These are phyloP conservation scores for Trichophyton schoenleinii DNA, from an alignment of 2,329 filamentous ascomycete genomes.

Conservation along the genomic window DNA sequence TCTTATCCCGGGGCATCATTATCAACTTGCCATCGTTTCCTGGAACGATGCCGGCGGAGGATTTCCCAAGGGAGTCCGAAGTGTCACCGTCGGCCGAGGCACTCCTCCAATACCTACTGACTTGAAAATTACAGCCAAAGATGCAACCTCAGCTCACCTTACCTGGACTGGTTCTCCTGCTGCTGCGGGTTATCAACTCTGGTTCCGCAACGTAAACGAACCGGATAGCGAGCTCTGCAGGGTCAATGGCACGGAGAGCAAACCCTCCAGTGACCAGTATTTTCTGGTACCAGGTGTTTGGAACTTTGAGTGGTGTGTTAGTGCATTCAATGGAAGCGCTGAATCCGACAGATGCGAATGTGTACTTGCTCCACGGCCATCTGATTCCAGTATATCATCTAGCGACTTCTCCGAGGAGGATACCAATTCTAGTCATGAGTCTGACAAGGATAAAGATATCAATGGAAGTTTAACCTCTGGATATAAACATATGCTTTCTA, in stretches of 20 bases:
- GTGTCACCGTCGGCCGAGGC: background rate
- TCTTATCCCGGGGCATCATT: background rate
- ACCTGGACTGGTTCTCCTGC: background rate
- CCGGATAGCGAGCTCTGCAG: background rate
- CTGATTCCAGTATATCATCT: background rate
- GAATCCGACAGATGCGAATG: background rate
- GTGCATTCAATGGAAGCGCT: background rate
- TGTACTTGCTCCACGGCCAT: background rate
- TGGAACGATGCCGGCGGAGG: background rate
- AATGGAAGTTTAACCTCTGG: background rate
- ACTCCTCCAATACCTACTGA: background rate
- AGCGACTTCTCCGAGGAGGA: background rate
- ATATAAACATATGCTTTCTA: background rate
- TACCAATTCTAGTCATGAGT: background rate
- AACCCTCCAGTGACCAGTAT: background rate
- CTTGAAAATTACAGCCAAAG: background rate
- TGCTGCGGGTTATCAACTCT: background rate
- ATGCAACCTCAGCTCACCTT: background rate
- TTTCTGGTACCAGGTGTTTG: background rate
- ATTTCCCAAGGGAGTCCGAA: background rate
- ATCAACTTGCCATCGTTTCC: background rate
- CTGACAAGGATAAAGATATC: background rate
- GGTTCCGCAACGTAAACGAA: background rate
- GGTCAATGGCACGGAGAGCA: background rate
- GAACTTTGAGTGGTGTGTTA: slow-evolving; percentile 2